Evolutionary conservation across 257 asterid species (phyloP), one percentile per base, ranked within the genome.

Genomic region (Lithospermum erythrorhizon): DNA sequence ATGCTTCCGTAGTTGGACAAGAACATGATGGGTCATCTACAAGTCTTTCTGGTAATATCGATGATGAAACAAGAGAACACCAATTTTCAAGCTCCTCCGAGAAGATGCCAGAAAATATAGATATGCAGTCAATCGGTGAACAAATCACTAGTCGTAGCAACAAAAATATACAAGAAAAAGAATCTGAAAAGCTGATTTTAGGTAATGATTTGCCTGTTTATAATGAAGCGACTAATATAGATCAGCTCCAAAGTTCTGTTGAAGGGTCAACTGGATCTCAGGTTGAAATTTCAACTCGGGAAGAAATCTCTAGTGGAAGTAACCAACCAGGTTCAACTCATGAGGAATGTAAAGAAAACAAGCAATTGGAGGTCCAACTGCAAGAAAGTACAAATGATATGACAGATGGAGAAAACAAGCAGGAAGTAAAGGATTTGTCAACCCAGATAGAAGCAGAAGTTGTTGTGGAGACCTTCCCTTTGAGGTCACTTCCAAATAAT

Each of bases 381-480:
- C 59, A 49, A 53, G 78, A 65, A 62, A 59, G 53, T 66, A 21
- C 53, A 54, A 53, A 58, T 48, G 20, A 55, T 45, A 19, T 53
- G 22, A 56, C 55, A 15, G 63, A 21, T 35, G 71, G 53, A 49
- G 47, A 19, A 55, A 62, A 27, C 30, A 57, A 66, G 16, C 22
- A 41, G 21, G 67, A 63, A 52, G 64, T 55, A 69, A 66, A 71
- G 67, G 20, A 60, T 29, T 29, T 29, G 45, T 62, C 23, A 11
- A 53, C 61, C 24, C 58, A 17, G 24, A 27, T 21, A 17, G 61
- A 32, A 27, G 22, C 68, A 18, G 83, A 75, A 62, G 69, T 78
- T 57, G 70, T 70, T 16, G 95, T 87, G 70, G 97, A 90, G 79
- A 83, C 71, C 59, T 90, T 90, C 77, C 96, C 96, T 4, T 48